Base-by-base conservation (phyloP, 2,329 filamentous ascomycete species). In the Fusarium sp. region DNA sequence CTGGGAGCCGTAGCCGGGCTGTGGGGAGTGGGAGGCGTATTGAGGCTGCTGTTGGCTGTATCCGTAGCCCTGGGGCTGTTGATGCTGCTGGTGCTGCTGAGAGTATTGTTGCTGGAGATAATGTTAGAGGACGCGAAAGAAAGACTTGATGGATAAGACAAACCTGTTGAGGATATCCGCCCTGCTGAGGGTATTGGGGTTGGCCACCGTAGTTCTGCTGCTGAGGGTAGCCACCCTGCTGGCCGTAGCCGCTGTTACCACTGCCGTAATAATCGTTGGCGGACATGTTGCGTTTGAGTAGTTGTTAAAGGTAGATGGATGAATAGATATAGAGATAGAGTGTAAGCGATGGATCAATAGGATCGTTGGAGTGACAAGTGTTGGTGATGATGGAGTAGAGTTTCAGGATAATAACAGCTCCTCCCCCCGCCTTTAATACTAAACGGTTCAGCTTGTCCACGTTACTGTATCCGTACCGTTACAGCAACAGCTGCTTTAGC, bases 201-300 rank as follows among this genome's bases (percentile, higher is more conserved):
- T 76, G 73, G 5, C 63, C 48, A n/a, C 11, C 59, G 28, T 73
- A 71, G 45, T 50, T 61, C 36, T 65, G 68, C 62, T 71, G 58
- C 48, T 72, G 74, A 49, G 73, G 75, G 39, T 76, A 64, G 31
- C 69, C 69, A 36, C 59, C 42, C 36, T 71, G 71, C 44, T 77
- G 74, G 31, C 60, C 49, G 39, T 71, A 71, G 26, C 70, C 68
- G 60, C 71, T 59, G 65, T 73, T 72, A 42, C 73, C 72, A 55
- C 70, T 73, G 64, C 78, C 77, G 76, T 81, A 82, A 67, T 80
- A 81, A 42, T 81, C 79, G 57, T 79, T 73, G 44, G 76, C 71
- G 11, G 80, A 81, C 80, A 82, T 82, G 18, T 20, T 20, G 18
- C 18, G 18, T 20, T 20, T 20, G 18, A 20, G 18, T 20, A 20